Percentiles rank a stretch among this genome's conserved stretches.
These are phyloP conservation scores for Corchorus capsularis DNA, from an alignment of 345 rosid genomes.

Conservation along the genomic window DNA sequence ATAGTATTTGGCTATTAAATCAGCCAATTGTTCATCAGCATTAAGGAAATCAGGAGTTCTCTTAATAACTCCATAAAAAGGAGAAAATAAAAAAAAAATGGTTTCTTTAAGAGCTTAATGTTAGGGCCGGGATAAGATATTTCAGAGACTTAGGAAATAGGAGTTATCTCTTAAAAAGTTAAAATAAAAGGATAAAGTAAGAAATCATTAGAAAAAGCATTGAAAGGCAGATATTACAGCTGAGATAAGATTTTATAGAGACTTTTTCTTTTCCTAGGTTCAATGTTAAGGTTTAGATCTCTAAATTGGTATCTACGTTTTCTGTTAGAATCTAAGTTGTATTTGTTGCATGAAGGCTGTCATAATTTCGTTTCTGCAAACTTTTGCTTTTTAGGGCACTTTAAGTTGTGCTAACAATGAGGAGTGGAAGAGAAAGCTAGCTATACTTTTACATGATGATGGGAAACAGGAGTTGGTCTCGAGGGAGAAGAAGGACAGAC, in stretches of 20 bases:
- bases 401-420: slow-evolving; percentile 41
- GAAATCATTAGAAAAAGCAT: not conserved
- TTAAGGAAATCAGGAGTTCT: not conserved
- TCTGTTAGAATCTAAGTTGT: not conserved
- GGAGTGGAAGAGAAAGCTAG: slow-evolving; percentile 73
- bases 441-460: slow-evolving; percentile 51
- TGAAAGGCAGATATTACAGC: not conserved
- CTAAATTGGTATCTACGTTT: not conserved
- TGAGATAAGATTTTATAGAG: not conserved
- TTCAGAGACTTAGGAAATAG: no score
- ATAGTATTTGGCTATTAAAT: slow-evolving; percentile 10
- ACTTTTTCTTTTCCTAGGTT: not conserved
- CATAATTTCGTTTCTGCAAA: not conserved
- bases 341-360: slow-evolving; percentile 5
- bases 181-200: not conserved
- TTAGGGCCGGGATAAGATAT: no score
- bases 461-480: slow-evolving; percentile 73
- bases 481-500: slow-evolving; percentile 83
- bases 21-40: not conserved
- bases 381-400: slow-evolving; percentile 38
- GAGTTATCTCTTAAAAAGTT: not conserved
- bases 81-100: not conserved
- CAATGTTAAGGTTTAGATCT: not conserved
- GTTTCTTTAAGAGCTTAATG: no score
- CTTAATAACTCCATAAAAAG: not conserved